Evolutionary conservation across 768 basidiomycete species (phyloP).

Genomic region (Paxillus ammoniavirescens): DNA sequence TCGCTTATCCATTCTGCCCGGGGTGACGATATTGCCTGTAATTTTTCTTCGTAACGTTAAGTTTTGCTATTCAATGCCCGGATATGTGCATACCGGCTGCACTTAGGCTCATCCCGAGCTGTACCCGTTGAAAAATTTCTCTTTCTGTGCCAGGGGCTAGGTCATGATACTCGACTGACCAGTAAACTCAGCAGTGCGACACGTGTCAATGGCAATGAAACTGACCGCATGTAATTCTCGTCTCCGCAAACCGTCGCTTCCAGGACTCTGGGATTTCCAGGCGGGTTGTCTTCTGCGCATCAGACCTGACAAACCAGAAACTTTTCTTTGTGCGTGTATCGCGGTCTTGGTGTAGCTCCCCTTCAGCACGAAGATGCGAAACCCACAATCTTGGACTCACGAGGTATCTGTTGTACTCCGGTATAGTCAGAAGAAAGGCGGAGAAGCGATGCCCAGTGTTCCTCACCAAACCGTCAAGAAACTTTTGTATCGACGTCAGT

Average conservation of each 20-base stretch:
- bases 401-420: conserved; percentile 45
- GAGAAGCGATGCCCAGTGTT: background rate
- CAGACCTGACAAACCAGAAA: conserved; percentile 60
- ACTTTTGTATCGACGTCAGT: conserved; percentile 45
- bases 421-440: conserved; percentile 6
- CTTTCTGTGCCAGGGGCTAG: conserved; percentile 60
- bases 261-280: conserved; percentile 51
- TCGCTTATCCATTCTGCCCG: conserved; percentile 66
- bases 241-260: conserved; percentile 51
- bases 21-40: conserved; percentile 74
- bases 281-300: conserved; percentile 41
- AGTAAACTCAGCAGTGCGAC: background rate
- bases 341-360: conserved; percentile 41
- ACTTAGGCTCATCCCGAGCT: conserved; percentile 73
- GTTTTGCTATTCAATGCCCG: background rate
- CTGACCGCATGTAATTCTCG: conserved; percentile 69
- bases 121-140: conserved; percentile 82
- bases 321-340: conserved; percentile 56
- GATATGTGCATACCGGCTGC: conserved; percentile 52
- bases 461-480: conserved; percentile 45
- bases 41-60: conserved; percentile 52
- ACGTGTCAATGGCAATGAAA: conserved; percentile 2
- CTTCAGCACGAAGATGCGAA: conserved; percentile 13
- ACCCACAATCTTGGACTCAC: conserved; percentile 33
- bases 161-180: conserved; percentile 63